A percentile compares a stretch with the other conserved stretches of the same genome.
These are phyloP conservation scores for Neophaeococcomyces mojaviensis DNA, from an alignment of 2,329 filamentous ascomycete species.

Conservation along the genomic window DNA sequence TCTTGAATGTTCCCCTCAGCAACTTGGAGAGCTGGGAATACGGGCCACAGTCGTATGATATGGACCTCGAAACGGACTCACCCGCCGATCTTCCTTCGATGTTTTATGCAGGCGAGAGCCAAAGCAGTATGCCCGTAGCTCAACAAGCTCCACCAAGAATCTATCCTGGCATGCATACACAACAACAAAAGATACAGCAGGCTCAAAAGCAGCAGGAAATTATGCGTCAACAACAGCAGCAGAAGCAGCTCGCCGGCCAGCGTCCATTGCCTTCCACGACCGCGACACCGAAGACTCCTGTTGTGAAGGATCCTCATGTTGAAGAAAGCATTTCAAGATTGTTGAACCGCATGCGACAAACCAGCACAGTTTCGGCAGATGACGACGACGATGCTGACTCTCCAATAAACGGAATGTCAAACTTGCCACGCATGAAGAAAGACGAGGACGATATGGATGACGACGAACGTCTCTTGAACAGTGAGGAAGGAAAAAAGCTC, in stretches of 20 bases:
- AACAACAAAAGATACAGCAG: constrained; percentile 61
- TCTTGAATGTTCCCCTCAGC: constrained; percentile 22
- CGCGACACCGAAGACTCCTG: constrained; percentile 28
- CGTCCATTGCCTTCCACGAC: constrained; percentile 20
- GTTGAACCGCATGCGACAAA: constrained; percentile 81
- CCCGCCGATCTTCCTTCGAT: constrained; percentile 48
- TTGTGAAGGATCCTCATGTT: constrained; percentile 57
- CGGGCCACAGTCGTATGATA: constrained; percentile 49
- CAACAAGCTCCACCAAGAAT: constrained; percentile 55
- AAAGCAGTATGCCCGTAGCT: constrained; percentile 39
- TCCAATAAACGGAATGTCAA: constrained; percentile 28
- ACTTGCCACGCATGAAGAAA: constrained; percentile 68
- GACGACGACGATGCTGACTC: constrained; percentile 41
- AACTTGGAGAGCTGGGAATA: constrained; percentile 56
- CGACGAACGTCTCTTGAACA: constrained; percentile 87
- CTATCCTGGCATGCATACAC: constrained; percentile 90
- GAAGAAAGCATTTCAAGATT: constrained; percentile 93
- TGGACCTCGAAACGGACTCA: constrained; percentile 64
- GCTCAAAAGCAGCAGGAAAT: constrained; percentile 53
- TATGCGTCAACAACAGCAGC: constrained; percentile 47
- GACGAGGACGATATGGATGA: constrained; percentile 99
- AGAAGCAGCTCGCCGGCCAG: constrained; percentile 24
- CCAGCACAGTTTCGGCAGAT: constrained; percentile 52
- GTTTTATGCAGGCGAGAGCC: constrained; percentile 53
- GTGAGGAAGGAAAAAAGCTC: constrained; percentile 98